Evolutionary conservation across 164 flowering plant species (phyloP), one percentile per base, ranked within the genome.

Genomic region (Hamamelis virginiana): DNA sequence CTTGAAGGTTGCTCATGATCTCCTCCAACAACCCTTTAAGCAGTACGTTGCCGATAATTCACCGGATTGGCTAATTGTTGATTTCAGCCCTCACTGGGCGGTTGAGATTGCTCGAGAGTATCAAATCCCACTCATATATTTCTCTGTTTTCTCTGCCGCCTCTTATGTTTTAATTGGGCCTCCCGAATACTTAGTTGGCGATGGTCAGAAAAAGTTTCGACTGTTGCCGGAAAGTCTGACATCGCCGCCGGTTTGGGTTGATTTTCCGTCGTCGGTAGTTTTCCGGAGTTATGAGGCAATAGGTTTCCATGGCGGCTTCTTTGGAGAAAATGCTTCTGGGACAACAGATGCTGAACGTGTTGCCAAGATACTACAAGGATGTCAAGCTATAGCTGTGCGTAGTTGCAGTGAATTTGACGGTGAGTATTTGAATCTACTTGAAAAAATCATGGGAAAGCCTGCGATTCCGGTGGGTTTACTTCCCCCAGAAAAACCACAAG

Each of bases 361-460:
- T 2, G 59, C 66, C 9, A 28, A 16, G 22, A 41, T 38, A 5
- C 8, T 59, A 14, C 1, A 41, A 10, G 59, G 51, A n/a, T 59
- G 66, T 33, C 52, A 55, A 21, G 70, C 65, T 1, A 8, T 59
- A 26, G 27, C 28, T n/a, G n/a, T n/a, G n/a, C n/a, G n/a, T n/a
- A n/a, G n/a, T n/a, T n/a, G n/a, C n/a, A n/a, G n/a, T n/a, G 72
- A 73, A 59, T 62, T 62, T 45, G 76, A 67, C 56, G 50, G 68
- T 1, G 72, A 73, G 14, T 73, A 62, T 50, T 25, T 73, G 5
- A 25, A 56, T 23, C 22, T 73, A 46, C n/a, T 61, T 27, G 46
- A 53, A 41, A 63, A 27, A 1, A 3, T 73, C 11, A 26, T 9
- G 9, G 14, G n/a, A 16, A 68, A 62, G 57, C 67, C 64, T 0